Conservation (phyloP, 441 rosid genomes). For the Francoa sonchifolia region DNA sequence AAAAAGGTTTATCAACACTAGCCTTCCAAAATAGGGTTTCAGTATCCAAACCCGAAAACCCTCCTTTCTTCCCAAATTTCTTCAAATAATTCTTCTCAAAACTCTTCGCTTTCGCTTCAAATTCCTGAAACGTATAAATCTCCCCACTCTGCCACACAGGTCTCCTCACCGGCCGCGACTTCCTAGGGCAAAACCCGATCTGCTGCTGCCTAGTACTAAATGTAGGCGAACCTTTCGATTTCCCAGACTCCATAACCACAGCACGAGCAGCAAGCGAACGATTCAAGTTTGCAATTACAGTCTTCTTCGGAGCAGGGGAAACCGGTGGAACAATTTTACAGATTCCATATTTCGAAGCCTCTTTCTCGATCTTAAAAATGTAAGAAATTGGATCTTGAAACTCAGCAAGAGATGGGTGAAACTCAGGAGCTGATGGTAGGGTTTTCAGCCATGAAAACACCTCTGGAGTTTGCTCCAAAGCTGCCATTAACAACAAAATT, state of each 20-base stretch:
- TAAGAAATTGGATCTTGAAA: slow-evolving; percentile 99
- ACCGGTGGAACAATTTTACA: slow-evolving; percentile 96
- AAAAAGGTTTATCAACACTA: slow-evolving; percentile 74
- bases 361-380: slow-evolving; percentile 95
- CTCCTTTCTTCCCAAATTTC: slow-evolving; percentile 44
- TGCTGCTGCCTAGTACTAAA: slow-evolving; percentile 97
- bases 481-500: slow-evolving; percentile 25
- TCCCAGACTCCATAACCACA: slow-evolving; percentile 14
- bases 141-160: slow-evolving; percentile 98
- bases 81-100: slow-evolving; percentile 61
- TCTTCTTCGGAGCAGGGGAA: slow-evolving; percentile 53
- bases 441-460: slow-evolving; percentile 83
- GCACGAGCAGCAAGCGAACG: slow-evolving; percentile 61
- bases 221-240: slow-evolving; percentile 49
- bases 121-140: slow-evolving; percentile 65
- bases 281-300: slow-evolving; percentile 64
- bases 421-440: slow-evolving; percentile 87
- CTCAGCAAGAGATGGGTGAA: slow-evolving; percentile 69
- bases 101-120: slow-evolving; percentile 76
- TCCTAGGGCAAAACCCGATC: slow-evolving; percentile 95
- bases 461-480: slow-evolving; percentile 39
- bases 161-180: slow-evolving; percentile 71
- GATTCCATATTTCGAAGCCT: slow-evolving; percentile 87
- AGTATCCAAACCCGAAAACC: slow-evolving; percentile 61
- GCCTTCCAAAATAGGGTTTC: slow-evolving; percentile 98